Base-by-base conservation (phyloP, 805 yeast genomes). In the Wickerhamomyces ciferrii region DNA sequence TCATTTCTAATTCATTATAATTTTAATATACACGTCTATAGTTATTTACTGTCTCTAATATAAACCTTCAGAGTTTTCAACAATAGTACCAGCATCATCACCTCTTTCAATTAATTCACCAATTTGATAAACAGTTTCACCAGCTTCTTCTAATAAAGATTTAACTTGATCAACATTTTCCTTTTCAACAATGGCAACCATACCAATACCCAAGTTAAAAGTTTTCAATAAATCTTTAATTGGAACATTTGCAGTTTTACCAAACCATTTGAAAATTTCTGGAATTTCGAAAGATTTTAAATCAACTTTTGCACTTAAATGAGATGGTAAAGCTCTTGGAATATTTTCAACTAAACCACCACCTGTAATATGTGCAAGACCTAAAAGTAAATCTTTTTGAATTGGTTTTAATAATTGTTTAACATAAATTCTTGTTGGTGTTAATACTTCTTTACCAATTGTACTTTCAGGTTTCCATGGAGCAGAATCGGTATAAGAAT, bases 271-370 rank as follows among this genome's bases (percentile, higher is more conserved):
- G 80, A 94, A 94, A 35, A 94, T 89, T 32, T 76, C 83, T 35
- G 96, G 96, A 31, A 94, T 83, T 53, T 80, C 78, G 96, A 98
- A 92, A 10, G 78, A 69, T 46, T 69, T 69, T 62, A 86, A 82
- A 65, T 92, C 96, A 43, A 94, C 79, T 53, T 72, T 73, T 14
- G 97, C 99, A 58, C 84, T 83, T 51, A 94, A 71, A 56, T 80
- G 67, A 48, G 78, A 69, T 48, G 99, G 99, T 51, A 94, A 74
- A 18, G 96, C 94, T 64, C 99, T 81, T 45, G 99, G 99, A 48
- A 92, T 82, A 67, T 94, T 94, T 68, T 94, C 99, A 25, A 94
- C 84, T 45, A 94, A 74, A 44, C 99, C 99, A 66, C 99, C 99
- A 51, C 99, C 99, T 21, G 99, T 94, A 60, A 94, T 94, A 61